These are phyloP conservation scores for Helotiales sp. DNA, from an alignment of 2,329 filamentous ascomycete genomes.

Conservation along the genomic window DNA sequence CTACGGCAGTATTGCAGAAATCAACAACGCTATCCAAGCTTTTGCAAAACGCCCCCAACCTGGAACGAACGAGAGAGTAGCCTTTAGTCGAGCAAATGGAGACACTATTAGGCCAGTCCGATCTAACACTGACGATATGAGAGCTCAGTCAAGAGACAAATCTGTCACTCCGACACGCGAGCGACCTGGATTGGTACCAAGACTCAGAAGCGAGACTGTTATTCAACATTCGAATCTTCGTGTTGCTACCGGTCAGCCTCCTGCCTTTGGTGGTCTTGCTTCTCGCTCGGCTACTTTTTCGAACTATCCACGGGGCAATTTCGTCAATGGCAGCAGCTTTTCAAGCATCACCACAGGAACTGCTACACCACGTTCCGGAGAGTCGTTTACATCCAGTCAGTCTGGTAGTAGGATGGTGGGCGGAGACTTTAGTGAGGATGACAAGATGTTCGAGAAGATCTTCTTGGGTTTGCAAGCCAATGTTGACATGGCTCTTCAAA, in stretches of 20 bases:
- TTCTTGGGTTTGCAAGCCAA: constrained; percentile 75
- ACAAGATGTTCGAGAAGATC: constrained; percentile 78
- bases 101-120: too few relatives aligned
- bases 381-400: constrained; percentile 67
- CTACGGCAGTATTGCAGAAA: constrained; percentile 68
- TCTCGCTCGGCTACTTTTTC: constrained; percentile 51
- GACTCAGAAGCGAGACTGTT: constrained; percentile 35
- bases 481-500: constrained; percentile 70
- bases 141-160: constrained; percentile 48
- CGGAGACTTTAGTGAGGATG: constrained; percentile 70
- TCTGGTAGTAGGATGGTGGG: constrained; percentile 31
- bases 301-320: too few relatives aligned
- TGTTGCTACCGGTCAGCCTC: constrained; percentile 55
- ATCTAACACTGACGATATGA: too few relatives aligned
- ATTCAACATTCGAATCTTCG: constrained; percentile 41
- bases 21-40: constrained; percentile 43
- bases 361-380: constrained; percentile 77
- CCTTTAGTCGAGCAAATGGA: too few relatives aligned
- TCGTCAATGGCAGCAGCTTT: too few relatives aligned
- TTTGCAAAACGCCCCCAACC: too few relatives aligned
- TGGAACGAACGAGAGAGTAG: too few relatives aligned
- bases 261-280: constrained; percentile 50
- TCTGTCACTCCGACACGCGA: constrained; percentile 55
- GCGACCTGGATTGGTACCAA: constrained; percentile 40
- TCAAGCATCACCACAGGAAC: too few relatives aligned